phyloP scores from a whole-genome alignment of 1,284 basidiomycete genomes.

The Pseudozyma tsukubaensis region DNA sequence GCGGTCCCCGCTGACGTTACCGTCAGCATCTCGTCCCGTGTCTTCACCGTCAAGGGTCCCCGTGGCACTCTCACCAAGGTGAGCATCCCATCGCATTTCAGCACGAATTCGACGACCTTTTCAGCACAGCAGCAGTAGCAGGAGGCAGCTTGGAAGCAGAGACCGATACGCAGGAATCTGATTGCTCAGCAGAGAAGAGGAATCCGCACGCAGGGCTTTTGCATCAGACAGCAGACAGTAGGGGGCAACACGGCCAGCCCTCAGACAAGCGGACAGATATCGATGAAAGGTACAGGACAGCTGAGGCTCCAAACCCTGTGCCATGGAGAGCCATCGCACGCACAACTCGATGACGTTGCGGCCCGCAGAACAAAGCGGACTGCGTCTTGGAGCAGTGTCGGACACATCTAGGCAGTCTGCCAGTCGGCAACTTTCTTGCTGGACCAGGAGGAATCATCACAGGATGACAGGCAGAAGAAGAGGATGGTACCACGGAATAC shows the following conservation, averaged over 20 bases:
- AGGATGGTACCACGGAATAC: not conserved
- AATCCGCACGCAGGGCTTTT: no score
- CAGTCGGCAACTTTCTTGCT: no score
- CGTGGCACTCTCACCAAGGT: conserved; percentile 68
- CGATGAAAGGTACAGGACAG: no score
- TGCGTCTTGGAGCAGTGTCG: no score
- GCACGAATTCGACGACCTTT: not conserved
- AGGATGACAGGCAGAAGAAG: not conserved
- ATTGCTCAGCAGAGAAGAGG: no score
- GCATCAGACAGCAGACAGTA: not conserved
- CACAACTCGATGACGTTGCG: no score
- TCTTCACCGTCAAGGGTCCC: conserved; percentile 68
- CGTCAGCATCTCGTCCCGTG: conserved; percentile 63
- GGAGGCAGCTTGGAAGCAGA: conserved; percentile 3
- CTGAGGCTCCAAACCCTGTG: no score
- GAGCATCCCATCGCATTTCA: conserved; percentile 32
- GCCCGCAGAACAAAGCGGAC: no score
- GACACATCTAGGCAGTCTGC: no score
- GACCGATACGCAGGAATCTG: not conserved
- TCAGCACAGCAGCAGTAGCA: conserved; percentile 16
- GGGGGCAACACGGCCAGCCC: not conserved
- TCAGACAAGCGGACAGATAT: not conserved
- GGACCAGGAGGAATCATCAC: not conserved
- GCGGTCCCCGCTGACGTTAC: conserved; percentile 62
- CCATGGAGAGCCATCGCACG: no score